A percentile compares a stretch with the other conserved stretches of the same genome.
phyloP scores from a whole-genome alignment of 805 yeast species.

The Osmozyma mogii region DNA sequence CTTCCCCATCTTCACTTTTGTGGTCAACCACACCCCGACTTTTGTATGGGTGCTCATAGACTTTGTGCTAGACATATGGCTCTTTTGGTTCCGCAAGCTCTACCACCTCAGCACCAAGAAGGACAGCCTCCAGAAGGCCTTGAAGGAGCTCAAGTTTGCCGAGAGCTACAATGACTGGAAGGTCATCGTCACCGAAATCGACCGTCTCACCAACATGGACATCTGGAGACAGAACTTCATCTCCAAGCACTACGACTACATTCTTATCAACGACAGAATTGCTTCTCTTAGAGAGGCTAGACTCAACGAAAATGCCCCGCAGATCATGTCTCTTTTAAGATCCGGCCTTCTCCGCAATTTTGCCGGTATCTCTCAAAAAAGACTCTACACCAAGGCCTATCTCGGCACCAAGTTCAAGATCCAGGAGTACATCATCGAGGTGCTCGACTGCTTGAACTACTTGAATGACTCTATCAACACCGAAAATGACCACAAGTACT shows the following conservation, averaged over 20 bases:
- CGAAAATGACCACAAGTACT: conserved; percentile 22
- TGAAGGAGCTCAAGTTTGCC: conserved; percentile 43
- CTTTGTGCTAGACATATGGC: conserved; percentile 35
- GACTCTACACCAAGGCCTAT: conserved; percentile 72
- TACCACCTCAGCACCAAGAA: conserved; percentile 28
- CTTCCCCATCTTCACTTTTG: conserved; percentile 17
- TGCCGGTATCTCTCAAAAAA: conserved; percentile 80
- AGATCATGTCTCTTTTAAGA: conserved; percentile 59
- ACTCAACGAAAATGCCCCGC: conserved; percentile 45
- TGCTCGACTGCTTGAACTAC: conserved; percentile 56
- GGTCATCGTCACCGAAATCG: conserved; percentile 41
- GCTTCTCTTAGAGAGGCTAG: conserved; percentile 57
- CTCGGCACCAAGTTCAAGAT: conserved; percentile 85
- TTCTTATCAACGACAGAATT: conserved; percentile 68
- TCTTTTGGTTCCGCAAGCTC: conserved; percentile 39
- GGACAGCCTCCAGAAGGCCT: conserved; percentile 40
- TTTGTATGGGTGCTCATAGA: conserved; percentile 36
- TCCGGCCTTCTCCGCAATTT: conserved; percentile 84
- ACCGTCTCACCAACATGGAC: conserved; percentile 36
- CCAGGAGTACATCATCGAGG: conserved; percentile 79
- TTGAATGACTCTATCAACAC: conserved; percentile 38
- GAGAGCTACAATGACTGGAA: conserved; percentile 68
- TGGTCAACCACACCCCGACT: conserved; percentile 29
- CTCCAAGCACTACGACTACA: conserved; percentile 75
- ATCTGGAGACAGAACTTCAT: conserved; percentile 77